Evolutionary conservation across 192 early-diverging fungal species (phyloP), one percentile per base, ranked within the genome.

Genomic region (Coemansia sp.): DNA sequence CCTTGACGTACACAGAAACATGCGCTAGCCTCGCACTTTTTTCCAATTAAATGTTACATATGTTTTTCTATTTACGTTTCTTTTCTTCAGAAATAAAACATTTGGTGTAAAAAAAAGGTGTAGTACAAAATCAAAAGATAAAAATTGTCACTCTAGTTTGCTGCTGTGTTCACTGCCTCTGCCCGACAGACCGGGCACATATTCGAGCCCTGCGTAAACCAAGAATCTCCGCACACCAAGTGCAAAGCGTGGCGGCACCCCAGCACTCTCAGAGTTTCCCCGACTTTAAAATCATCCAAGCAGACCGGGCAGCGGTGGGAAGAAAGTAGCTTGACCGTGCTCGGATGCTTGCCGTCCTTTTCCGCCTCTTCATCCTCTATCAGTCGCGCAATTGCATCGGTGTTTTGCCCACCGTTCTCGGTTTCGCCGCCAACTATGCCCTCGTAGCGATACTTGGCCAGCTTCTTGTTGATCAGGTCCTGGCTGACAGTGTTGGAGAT

Each of bases 141-240:
- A 41, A 41, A 14, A 12, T 41, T 1, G 5, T 41, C 6, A 41
- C 9, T 41, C 12, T 41, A 12, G 9, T 41, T 8, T 48, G 26
- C 4, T 9, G 6, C 30, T 20, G 57, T 43, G 26, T 49, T 71
- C 33, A 82, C 71, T 2, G 79, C 79, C 45, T 76, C 64, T 6
- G 67, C 26, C 38, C 79, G 62, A 71, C 79, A 82, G 18, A 82
- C 69, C 1, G 79, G 79, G 24, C 79, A 82, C 45, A 67, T 76
- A 55, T 82, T 82, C 3, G 79, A 62, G 16, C 79, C 79, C 68
- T 74, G 68, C 10, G 74, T 82, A 60, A 82, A 76, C 79, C 79
- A 82, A 45, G 71, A 49, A 49, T 82, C 79, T 21, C 79, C 79
- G 53, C 79, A 82, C 55, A 34, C 35, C 56, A 69, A 15, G 59